Conservation (phyloP, 345 rosid species). For the Euclidium syriacum region DNA sequence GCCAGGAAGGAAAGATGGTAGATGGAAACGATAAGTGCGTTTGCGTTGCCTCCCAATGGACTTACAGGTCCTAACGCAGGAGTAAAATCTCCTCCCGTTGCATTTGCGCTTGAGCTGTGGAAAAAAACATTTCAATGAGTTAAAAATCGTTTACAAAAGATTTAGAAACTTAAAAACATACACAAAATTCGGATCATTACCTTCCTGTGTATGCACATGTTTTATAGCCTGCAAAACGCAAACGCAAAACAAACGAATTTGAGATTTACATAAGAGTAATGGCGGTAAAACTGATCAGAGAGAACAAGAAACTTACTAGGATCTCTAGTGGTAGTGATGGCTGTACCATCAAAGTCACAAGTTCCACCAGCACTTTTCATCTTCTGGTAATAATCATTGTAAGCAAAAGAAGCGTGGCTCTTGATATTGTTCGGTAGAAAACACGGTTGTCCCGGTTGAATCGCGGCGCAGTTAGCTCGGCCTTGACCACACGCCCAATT, state of each 20-base stretch:
- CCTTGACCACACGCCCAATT: slow-evolving; percentile 99
- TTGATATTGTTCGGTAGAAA: slow-evolving; percentile 49
- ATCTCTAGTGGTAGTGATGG: slow-evolving; percentile 48
- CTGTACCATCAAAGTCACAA: slow-evolving; percentile 83
- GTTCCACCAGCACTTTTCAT: slow-evolving; percentile 77
- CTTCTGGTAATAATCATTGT: slow-evolving; percentile 80
- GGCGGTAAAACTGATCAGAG: neutral
- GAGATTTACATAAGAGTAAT: neutral
- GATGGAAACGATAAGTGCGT: slow-evolving; percentile 25
- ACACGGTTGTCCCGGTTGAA: slow-evolving; percentile 70
- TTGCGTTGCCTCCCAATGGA: slow-evolving; percentile 42
- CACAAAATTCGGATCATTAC: slow-evolving; percentile 34
- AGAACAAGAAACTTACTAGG: slow-evolving; percentile 58
- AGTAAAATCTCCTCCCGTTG: slow-evolving; percentile 34
- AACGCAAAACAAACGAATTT: neutral
- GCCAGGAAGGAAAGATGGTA: slow-evolving; percentile 29
- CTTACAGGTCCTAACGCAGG: slow-evolving; percentile 70
- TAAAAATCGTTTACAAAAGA: neutral
- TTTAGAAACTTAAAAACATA: neutral
- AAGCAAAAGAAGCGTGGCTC: slow-evolving; percentile 91
- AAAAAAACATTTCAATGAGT: neutral
- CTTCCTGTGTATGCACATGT: slow-evolving; percentile 75
- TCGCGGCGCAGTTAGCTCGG: slow-evolving; percentile 64
- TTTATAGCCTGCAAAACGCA: slow-evolving; percentile 57
- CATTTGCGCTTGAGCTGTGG: slow-evolving; percentile 45